A percentile compares a stretch with the other conserved stretches of the same genome.
Conservation (phyloP, 441 rosid species). For the Syzygium malaccense region DNA sequence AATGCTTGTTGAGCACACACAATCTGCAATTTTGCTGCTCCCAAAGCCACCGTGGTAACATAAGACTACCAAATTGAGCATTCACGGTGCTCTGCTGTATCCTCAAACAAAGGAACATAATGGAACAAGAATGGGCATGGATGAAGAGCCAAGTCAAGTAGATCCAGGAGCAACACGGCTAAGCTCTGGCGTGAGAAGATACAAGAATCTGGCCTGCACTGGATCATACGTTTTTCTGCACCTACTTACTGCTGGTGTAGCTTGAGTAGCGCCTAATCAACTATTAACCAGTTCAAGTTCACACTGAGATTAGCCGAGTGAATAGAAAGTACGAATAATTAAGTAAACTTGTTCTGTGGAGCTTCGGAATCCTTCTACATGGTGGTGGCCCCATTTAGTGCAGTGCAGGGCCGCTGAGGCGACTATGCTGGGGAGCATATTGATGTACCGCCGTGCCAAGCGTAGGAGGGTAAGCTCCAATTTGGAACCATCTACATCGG, state of each 20-base stretch:
- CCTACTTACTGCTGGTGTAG: not conserved
- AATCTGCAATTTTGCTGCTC: not conserved
- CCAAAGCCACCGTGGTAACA: not conserved
- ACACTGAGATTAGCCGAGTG: not conserved
- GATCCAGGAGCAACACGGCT: not conserved
- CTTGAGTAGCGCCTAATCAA: not conserved
- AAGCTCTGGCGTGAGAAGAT: not conserved
- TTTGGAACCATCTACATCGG: not conserved
- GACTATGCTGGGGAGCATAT: not conserved
- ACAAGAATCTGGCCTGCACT: not conserved
- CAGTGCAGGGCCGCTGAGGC: not conserved
- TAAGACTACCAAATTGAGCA: not conserved
- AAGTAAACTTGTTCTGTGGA: not conserved
- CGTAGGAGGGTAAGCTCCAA: not conserved
- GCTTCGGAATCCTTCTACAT: not conserved
- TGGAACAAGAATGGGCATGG: not conserved
- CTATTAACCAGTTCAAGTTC: not conserved
- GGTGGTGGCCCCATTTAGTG: not conserved
- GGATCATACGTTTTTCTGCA: not conserved
- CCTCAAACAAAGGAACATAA: not conserved
- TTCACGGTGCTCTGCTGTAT: not conserved
- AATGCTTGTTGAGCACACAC: not conserved
- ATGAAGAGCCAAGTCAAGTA: not conserved
- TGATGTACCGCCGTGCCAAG: not conserved
- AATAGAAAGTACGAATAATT: not conserved